These are phyloP conservation scores for Fusarium duplospermum DNA, from an alignment of 2,329 filamentous ascomycete genomes.

Conservation along the genomic window DNA sequence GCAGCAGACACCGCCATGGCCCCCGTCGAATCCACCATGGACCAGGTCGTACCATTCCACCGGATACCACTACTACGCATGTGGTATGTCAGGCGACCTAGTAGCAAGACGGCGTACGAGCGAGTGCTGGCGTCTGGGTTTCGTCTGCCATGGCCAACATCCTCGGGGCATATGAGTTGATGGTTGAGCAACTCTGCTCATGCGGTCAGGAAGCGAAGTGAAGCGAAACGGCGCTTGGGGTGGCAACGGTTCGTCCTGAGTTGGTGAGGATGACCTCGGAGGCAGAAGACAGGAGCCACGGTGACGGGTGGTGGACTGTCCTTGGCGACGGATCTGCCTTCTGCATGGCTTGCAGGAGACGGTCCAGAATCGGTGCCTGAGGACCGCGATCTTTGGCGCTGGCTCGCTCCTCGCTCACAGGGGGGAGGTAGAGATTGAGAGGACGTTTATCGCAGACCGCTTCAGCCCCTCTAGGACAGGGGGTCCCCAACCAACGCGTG, in stretches of 20 bases:
- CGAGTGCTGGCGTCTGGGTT: neutral
- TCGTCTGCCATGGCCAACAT: neutral
- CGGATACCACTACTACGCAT: slow-evolving; percentile 34
- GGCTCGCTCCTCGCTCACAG: neutral
- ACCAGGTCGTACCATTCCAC: slow-evolving; percentile 43
- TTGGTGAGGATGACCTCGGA: neutral
- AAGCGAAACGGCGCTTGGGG: neutral
- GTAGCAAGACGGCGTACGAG: neutral
- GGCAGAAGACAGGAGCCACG: neutral
- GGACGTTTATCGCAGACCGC: slow-evolving; percentile 1
- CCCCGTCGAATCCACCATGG: slow-evolving; percentile 20
- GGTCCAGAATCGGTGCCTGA: slow-evolving; percentile 1
- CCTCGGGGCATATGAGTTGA: neutral
- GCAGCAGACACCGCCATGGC: slow-evolving; percentile 16
- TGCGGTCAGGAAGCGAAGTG: neutral
- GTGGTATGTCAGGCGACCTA: slow-evolving; percentile 28
- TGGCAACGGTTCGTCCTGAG: neutral
- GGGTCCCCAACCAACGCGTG: neutral
- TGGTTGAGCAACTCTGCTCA: neutral
- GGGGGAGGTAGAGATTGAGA: neutral
- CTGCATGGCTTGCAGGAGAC: slow-evolving; percentile 2
- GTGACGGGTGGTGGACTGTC: neutral
- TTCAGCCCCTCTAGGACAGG: slow-evolving; percentile 4
- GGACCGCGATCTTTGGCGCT: neutral
- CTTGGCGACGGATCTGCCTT: neutral